Percentiles rank a stretch among this genome's conserved stretches.
phyloP scores from a whole-genome alignment of 176 grass and related monocot species.

The Thalia dealbata region DNA sequence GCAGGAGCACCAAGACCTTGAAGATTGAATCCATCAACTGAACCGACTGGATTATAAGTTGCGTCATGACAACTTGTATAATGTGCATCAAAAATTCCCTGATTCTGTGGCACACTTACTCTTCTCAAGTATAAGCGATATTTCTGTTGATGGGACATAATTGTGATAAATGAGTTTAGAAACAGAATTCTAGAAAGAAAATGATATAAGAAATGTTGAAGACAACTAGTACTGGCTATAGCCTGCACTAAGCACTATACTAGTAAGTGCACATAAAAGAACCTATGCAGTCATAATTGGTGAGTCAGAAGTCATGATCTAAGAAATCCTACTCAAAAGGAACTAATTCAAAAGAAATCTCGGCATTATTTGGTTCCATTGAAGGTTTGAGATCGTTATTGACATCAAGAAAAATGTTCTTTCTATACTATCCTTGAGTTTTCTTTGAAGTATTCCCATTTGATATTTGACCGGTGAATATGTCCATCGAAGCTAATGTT shows the following conservation, averaged over 20 bases:
- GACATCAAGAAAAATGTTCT: no score
- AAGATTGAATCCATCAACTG: neutral
- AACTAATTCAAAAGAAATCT: no score
- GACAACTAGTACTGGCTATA: no score
- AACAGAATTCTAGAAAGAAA: neutral
- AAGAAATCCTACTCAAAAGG: neutral
- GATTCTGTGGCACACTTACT: slow-evolving; percentile 2
- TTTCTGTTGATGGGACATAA: slow-evolving; percentile 4
- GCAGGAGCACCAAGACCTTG: neutral
- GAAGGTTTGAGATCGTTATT: no score
- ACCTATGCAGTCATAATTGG: neutral
- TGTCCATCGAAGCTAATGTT: no score
- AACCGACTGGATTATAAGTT: neutral
- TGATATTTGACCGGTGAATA: no score
- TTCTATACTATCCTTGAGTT: no score
- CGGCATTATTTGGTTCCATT: no score
- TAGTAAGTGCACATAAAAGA: neutral
- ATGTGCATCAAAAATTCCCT: neutral
- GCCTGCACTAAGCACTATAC: no score
- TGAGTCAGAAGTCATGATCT: neutral
- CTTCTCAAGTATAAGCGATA: slow-evolving; percentile 8
- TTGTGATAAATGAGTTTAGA: neutral
- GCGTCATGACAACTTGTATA: neutral
- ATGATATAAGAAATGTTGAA: neutral
- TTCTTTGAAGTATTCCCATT: no score